Evolutionary conservation across 352 stramenopile genomes (phyloP), one percentile per base, ranked within the genome.

Genomic region (Globisporangium nunn): DNA sequence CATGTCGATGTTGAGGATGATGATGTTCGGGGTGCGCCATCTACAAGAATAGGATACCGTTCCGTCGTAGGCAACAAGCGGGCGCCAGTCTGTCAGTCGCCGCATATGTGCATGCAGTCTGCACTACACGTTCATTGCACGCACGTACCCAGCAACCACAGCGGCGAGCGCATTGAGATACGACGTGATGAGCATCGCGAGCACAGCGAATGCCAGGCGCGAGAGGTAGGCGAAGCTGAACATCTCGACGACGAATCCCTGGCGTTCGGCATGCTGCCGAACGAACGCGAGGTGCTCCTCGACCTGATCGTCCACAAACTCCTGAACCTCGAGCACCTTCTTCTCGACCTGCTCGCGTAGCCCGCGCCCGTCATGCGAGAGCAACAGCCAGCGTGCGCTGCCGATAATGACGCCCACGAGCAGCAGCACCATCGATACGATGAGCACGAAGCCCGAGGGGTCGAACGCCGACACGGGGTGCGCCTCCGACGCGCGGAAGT

Each of bases 161-260:
- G 85, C 80, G 4, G 85, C 85, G 23, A 94, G 61, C 29, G 82
- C 86, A 54, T 94, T 94, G 30, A 94, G 63, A 39, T 94, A 94
- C 50, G 81, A 91, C 15, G 85, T 80, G 31, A 92, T 66, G 56
- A 91, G 88, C 48, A 92, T 70, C 4, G 62, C 75, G 59, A 91
- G 68, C 61, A 94, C 70, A 45, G 85, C 88, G 56, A 93, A 90
- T 15, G 77, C 82, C 37, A 94, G 74, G 3, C 85, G 72, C 37
- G 82, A 93, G 23, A 94, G 71, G 62, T 94, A 94, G 17, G 83
- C 79, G 59, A 83, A 89, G 74, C 82, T 93, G 52, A 93, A 72
- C 85, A 94, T 94, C 70, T 94, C 82, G 48, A 75, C 72, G 60
- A 93, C 87, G 64, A 94, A 94, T 31, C 85, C 85, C 66, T 91